Percentiles rank a stretch among this genome's conserved stretches.
phyloP scores from a whole-genome alignment of 148 eudicot genomes.

The Amaranthus cruentus region DNA sequence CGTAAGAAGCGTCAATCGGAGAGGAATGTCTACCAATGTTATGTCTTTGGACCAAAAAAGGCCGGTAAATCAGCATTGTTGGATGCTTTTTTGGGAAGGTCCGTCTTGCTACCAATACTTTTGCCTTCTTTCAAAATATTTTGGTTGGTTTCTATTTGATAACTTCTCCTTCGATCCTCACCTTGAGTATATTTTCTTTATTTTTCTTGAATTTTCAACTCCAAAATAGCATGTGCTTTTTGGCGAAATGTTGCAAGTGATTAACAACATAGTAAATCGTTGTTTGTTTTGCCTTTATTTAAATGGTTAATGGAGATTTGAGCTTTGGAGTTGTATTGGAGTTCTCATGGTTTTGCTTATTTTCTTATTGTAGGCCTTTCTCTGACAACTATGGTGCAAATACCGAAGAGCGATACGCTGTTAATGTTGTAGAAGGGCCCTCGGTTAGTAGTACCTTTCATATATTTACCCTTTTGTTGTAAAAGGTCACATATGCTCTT shows the following conservation, averaged over 20 bases:
- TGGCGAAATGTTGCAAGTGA: no score
- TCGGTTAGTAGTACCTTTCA: slow-evolving; percentile 43
- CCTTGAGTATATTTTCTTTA: not conserved
- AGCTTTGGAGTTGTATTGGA: not conserved
- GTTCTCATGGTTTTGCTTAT: not conserved
- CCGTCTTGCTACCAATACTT: slow-evolving; percentile 1
- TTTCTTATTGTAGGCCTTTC: slow-evolving; percentile 50
- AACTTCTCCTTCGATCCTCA: not conserved
- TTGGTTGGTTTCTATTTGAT: not conserved
- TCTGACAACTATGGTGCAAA: slow-evolving; percentile 47
- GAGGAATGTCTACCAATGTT: slow-evolving; percentile 85
- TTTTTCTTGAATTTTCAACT: not conserved
- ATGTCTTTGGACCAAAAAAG: slow-evolving; percentile 86
- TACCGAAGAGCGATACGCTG: slow-evolving; percentile 62
- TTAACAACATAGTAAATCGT: no score
- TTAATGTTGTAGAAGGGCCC: slow-evolving; percentile 52
- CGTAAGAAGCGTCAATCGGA: slow-evolving; percentile 82
- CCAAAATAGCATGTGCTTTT: no score
- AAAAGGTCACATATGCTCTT: not conserved
- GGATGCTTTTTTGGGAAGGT: slow-evolving; percentile 80
- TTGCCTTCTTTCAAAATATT: no score
- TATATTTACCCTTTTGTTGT: no score
- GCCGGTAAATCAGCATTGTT: slow-evolving; percentile 81
- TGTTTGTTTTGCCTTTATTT: not conserved
- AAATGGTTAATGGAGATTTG: no score